phyloP scores from a whole-genome alignment of 2,329 filamentous ascomycete genomes.

The Verticillium isaacii region DNA sequence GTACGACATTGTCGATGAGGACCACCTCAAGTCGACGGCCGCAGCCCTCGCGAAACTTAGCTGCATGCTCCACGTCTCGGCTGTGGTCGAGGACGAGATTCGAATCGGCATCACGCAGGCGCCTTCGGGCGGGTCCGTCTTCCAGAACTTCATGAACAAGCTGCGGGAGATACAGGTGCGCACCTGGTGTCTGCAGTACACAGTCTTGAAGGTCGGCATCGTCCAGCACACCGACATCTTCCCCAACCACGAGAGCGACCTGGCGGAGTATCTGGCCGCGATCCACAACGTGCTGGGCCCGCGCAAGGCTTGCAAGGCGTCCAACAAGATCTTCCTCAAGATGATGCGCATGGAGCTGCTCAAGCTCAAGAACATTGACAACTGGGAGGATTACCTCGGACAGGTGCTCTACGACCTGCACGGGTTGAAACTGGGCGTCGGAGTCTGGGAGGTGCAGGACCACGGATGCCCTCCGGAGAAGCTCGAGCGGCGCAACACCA shows the following conservation, averaged over 20 bases:
- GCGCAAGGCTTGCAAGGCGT: constrained; percentile 78
- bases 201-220: constrained; percentile 70
- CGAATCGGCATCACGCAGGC: constrained; percentile 66
- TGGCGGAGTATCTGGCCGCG: constrained; percentile 73
- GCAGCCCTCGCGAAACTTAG: constrained; percentile 66
- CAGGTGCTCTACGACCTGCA: constrained; percentile 82
- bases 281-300: constrained; percentile 82
- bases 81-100: constrained; percentile 82
- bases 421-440: constrained; percentile 70
- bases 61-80: constrained; percentile 72
- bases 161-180: constrained; percentile 84
- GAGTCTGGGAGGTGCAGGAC: constrained; percentile 63
- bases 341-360: constrained; percentile 84
- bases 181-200: constrained; percentile 84
- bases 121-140: constrained; percentile 52
- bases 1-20: constrained; percentile 80
- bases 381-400: constrained; percentile 80
- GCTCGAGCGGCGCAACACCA: constrained; percentile 74
- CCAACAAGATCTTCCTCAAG: constrained; percentile 83
- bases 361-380: constrained; percentile 68
- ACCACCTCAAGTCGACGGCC: constrained; percentile 70
- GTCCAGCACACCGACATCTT: constrained; percentile 62
- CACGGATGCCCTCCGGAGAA: constrained; percentile 75
- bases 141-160: constrained; percentile 57
- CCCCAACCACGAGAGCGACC: constrained; percentile 61